Conservation (phyloP, 768 basidiomycete genomes). For the Ephemerocybe angulata region DNA sequence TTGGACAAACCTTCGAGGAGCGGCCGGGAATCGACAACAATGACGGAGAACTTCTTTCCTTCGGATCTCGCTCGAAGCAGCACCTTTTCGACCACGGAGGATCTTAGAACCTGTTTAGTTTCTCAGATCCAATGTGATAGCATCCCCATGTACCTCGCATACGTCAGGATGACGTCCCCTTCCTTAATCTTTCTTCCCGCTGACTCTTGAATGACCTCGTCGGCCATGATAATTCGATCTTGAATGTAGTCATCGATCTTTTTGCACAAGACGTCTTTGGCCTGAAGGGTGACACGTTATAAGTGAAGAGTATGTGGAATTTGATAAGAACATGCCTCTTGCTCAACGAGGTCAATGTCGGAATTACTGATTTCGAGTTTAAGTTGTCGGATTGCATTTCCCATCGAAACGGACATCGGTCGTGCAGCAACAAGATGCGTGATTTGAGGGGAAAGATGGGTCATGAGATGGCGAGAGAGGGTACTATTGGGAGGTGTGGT, state of each 20-base stretch:
- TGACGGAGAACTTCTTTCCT: conserved; percentile 81
- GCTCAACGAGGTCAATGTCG: conserved; percentile 91
- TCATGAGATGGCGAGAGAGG: conserved; percentile 87
- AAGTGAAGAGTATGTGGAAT: background rate
- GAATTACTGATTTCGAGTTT: conserved; percentile 93
- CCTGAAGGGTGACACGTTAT: conserved; percentile 42
- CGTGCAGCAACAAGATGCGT: conserved; percentile 83
- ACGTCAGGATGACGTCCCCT: conserved; percentile 89
- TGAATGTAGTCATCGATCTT: conserved; percentile 93
- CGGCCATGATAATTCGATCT: conserved; percentile 90
- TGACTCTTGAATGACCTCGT: conserved; percentile 86
- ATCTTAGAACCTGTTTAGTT: conserved; percentile 44
- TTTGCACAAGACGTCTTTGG: conserved; percentile 76
- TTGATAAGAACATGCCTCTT: conserved; percentile 61
- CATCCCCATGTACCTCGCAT: conserved; percentile 61
- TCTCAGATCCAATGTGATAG: background rate
- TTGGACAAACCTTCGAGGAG: conserved; percentile 71
- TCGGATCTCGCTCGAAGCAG: conserved; percentile 71
- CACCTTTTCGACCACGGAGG: conserved; percentile 91
- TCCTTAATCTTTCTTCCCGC: conserved; percentile 93
- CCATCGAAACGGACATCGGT: conserved; percentile 91
- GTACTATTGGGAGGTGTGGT: conserved; percentile 82
- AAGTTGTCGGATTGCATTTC: conserved; percentile 89
- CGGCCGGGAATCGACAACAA: conserved; percentile 93
- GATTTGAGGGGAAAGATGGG: conserved; percentile 90